phyloP scores from a whole-genome alignment of 2,329 filamentous ascomycete genomes.

The Tympanopsis confertula region DNA sequence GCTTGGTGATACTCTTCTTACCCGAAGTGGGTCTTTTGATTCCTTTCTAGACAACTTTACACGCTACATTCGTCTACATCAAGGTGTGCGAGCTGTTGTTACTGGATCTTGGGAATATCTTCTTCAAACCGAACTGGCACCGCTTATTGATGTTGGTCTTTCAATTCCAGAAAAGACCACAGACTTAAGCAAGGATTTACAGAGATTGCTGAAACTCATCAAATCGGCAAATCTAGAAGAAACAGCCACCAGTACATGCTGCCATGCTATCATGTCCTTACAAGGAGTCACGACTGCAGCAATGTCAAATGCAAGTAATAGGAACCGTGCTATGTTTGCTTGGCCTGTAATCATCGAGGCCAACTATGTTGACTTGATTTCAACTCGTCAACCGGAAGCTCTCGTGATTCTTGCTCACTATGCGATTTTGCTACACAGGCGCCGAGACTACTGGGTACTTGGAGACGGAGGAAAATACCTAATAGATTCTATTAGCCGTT shows the following conservation, averaged over 20 bases:
- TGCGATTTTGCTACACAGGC: constrained; percentile 31
- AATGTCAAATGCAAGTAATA: too few relatives aligned
- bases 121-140: too few relatives aligned
- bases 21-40: constrained; percentile 23
- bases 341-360: constrained; percentile 22
- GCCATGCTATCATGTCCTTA: background rate
- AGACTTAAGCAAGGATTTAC: background rate
- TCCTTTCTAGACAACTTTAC: constrained; percentile 25
- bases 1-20: constrained; percentile 26
- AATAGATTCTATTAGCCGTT: constrained; percentile 10
- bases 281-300: background rate
- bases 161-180: too few relatives aligned
- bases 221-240: background rate
- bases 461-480: constrained; percentile 12
- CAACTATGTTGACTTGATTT: constrained; percentile 21
- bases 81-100: constrained; percentile 26
- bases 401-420: constrained; percentile 36
- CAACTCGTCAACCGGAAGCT: constrained; percentile 23
- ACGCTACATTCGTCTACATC: constrained; percentile 26
- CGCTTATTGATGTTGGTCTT: too few relatives aligned
- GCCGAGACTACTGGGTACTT: constrained; percentile 25
- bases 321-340: too few relatives aligned
- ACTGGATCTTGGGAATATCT: constrained; percentile 19
- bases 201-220: background rate
- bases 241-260: background rate